Evolutionary conservation across 1,284 basidiomycete genomes (phyloP), one percentile per base, ranked within the genome.

Genomic region (Agaricales sp.): DNA sequence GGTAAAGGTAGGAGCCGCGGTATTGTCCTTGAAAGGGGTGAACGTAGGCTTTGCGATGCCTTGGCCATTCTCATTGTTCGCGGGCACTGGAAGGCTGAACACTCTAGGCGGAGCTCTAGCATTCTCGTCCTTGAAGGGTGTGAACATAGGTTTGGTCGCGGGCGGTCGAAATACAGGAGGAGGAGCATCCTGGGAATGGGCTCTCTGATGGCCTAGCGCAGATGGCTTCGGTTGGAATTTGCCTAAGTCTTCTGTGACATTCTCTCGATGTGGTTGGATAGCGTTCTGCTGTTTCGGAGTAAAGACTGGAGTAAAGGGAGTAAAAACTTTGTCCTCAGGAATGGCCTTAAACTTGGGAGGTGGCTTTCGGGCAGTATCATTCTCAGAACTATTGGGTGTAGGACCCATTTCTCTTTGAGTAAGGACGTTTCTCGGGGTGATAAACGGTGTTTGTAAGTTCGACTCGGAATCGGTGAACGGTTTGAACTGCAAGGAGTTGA

Each of bases 201-300:
- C 68, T 16, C 69, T 63, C 58, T 72, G 69, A 46, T 73, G 70
- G 3, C 62, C 65, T 1, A 52, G 21, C n/a, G 59, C 58, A 51
- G 62, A 66, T 1, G 59, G 57, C 57, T 64, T 68, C 4, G 63
- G 59, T 50, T 59, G 52, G 19, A 63, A 67, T 53, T 67, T 67
- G 47, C 67, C 69, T 50, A 67, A 67, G 51, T 73, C 70, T 50
- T 76, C 75, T 4, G 69, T 69, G 54, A 71, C 71, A 14, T 70
- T 67, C 38, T 76, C 70, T 11, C 30, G 30, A 35, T 35, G 30
- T 8, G n/a, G 43, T 16, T 41, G 35, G 35, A 47, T 25, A 41
- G 52, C 38, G 1, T 45, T 20, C 18, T 43, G 41, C 41, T 43
- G 41, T 18, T n/a, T 43, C 8, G 20, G 41, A 12, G 20, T 21